Conservation (phyloP, 148 eudicot species). For the Rhododendron vialii region DNA sequence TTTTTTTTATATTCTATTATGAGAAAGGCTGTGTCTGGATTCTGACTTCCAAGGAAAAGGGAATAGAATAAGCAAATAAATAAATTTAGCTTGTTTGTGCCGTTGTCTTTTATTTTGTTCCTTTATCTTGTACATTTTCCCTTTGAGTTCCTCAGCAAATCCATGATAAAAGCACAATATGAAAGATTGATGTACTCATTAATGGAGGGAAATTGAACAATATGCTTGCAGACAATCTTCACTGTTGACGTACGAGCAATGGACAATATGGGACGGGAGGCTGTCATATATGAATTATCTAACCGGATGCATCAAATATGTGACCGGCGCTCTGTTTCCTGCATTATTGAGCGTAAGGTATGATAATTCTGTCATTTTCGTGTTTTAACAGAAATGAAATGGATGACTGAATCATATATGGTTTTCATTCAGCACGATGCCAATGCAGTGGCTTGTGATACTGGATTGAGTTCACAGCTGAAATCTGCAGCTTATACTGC, state of each 20-base stretch:
- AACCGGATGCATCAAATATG: slow-evolving; percentile 71
- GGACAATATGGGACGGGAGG: slow-evolving; percentile 84
- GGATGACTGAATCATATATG: neutral
- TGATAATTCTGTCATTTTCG: slow-evolving; percentile 1
- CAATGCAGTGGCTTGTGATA: slow-evolving; percentile 74
- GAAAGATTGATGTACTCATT: neutral
- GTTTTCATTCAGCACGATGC: slow-evolving; percentile 74
- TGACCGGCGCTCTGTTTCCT: slow-evolving; percentile 81
- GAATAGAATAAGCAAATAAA: neutral
- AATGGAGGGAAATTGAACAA: neutral
- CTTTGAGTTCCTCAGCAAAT: neutral
- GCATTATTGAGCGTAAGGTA: slow-evolving; percentile 86
- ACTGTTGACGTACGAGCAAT: slow-evolving; percentile 91
- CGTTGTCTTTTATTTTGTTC: neutral
- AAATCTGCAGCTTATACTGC: slow-evolving; percentile 70
- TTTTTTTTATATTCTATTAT: neutral
- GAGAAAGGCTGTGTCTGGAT: neutral
- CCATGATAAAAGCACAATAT: neutral
- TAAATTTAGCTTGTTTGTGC: neutral
- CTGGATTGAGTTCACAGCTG: slow-evolving; percentile 62
- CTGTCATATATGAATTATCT: slow-evolving; percentile 74
- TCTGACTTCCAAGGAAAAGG: neutral
- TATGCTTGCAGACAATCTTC: slow-evolving; percentile 64
- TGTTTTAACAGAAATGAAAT: neutral
- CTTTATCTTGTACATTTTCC: neutral